Evolutionary conservation across 2,329 filamentous ascomycete genomes (phyloP), one percentile per base, ranked within the genome.

Genomic region (Emmonsiellopsis sp.): DNA sequence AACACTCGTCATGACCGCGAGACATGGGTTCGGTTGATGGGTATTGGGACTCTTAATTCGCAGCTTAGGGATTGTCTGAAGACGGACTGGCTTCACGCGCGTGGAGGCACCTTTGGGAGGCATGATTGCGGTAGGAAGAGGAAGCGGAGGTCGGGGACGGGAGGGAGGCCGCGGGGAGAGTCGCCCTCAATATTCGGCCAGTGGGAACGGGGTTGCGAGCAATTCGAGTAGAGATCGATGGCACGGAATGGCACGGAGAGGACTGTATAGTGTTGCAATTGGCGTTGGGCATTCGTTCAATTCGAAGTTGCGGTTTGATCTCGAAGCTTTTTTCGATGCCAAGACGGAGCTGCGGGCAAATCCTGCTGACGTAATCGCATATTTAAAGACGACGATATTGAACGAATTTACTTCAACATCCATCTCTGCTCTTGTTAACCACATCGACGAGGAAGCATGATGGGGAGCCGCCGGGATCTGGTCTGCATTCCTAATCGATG

Each of bases 1-100:
- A 62, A 86, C 80, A 51, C 81, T 79, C 50, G 77, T 78, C 85
- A 88, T 87, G 44, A 84, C 73, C 13, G 78, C 77, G 49, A 85
- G 67, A 64, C 85, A 88, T 52, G 84, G 80, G 65, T 85, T 86
- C 57, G 72, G 70, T 62, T 83, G 77, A 58, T 79, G 72, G 53
- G 42, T 53, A 62, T 86, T 83, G 49, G 84, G 83, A 60, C 79
- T 76, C 59, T 81, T 79, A 49, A 88, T 78, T 62, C 81, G 80
- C 54, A 88, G 77, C 64, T 84, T 67, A 52, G 67, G 63, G 57
- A 76, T 72, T 54, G 72, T 73, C 63, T 76, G 73, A 46, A 76
- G 65, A 57, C 72, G 71, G 56, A 76, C 65, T 32, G 73, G 70
- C 60, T 71, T 73, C 51, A 75, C 63, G 52, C 68, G 68, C 55